These are phyloP conservation scores for Paraconiothyrium brasiliense DNA, from an alignment of 2,329 filamentous ascomycete species.

Conservation along the genomic window DNA sequence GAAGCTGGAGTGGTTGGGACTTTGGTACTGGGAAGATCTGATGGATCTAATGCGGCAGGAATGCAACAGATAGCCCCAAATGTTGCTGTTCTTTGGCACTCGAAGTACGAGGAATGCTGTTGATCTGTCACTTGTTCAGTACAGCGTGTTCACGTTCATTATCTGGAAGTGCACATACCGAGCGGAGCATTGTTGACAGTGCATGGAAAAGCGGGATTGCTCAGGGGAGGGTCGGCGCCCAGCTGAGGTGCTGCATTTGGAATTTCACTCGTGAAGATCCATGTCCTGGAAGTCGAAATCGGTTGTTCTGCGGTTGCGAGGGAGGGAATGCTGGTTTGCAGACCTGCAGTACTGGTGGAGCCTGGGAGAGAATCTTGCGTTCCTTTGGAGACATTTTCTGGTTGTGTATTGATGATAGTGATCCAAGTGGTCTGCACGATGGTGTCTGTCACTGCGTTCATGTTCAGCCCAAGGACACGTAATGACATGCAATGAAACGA, in stretches of 20 bases:
- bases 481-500: background rate
- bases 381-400: background rate
- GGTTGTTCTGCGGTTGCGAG: background rate
- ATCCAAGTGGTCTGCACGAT: background rate
- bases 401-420: background rate
- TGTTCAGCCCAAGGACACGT: background rate
- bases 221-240: background rate
- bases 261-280: background rate
- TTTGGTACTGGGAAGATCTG: background rate
- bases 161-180: background rate
- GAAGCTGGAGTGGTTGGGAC: background rate
- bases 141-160: too few species aligned
- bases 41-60: background rate
- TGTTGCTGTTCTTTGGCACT: conserved; percentile 1
- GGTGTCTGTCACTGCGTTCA: background rate
- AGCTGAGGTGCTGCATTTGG: background rate
- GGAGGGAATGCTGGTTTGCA: background rate
- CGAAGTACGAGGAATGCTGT: background rate
- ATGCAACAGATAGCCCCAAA: background rate
- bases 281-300: background rate
- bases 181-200: conserved; percentile 1
- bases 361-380: background rate
- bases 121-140: conserved; percentile 8
- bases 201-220: background rate
- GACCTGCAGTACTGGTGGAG: background rate